Conservation (phyloP, 1,284 basidiomycete genomes). For the Marasmius oreades region DNA sequence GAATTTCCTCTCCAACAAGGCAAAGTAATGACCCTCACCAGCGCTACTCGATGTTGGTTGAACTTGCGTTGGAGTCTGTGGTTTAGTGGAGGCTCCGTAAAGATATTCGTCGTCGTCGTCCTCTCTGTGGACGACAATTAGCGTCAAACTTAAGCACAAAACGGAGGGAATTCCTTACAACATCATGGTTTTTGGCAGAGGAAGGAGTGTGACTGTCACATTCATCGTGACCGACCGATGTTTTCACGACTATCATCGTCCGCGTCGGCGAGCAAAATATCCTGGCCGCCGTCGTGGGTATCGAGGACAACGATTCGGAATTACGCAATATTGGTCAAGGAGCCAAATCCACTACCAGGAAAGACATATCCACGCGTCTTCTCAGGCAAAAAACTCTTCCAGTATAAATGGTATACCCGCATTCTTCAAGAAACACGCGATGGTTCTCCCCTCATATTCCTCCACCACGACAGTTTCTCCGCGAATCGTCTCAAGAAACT, state of each 20-base stretch:
- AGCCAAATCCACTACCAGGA: constrained; percentile 46
- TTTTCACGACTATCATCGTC: constrained; percentile 2
- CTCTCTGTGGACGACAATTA: constrained; percentile 11
- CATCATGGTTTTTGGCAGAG: not conserved
- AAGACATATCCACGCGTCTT: constrained; percentile 60
- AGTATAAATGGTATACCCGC: constrained; percentile 70
- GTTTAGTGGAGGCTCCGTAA: constrained; percentile 41
- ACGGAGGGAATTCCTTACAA: not conserved
- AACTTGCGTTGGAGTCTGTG: constrained; percentile 35
- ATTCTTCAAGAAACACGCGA: constrained; percentile 52
- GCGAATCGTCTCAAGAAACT: constrained; percentile 60
- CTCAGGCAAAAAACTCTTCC: constrained; percentile 68
- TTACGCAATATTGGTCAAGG: constrained; percentile 59
- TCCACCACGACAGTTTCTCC: constrained; percentile 69
- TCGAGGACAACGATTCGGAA: constrained; percentile 3
- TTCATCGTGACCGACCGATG: not conserved
- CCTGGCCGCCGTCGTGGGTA: not conserved
- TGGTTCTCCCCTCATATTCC: constrained; percentile 59
- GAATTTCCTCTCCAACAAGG: constrained; percentile 29
- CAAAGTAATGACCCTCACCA: constrained; percentile 38
- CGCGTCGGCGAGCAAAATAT: not conserved
- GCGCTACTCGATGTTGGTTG: constrained; percentile 29
- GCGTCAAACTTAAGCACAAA: too few relatives aligned
- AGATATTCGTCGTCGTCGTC: constrained; percentile 78
- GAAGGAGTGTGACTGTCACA: constrained; percentile 1